phyloP scores from a whole-genome alignment of 2,329 filamentous ascomycete species.

The Fusarium secorum region DNA sequence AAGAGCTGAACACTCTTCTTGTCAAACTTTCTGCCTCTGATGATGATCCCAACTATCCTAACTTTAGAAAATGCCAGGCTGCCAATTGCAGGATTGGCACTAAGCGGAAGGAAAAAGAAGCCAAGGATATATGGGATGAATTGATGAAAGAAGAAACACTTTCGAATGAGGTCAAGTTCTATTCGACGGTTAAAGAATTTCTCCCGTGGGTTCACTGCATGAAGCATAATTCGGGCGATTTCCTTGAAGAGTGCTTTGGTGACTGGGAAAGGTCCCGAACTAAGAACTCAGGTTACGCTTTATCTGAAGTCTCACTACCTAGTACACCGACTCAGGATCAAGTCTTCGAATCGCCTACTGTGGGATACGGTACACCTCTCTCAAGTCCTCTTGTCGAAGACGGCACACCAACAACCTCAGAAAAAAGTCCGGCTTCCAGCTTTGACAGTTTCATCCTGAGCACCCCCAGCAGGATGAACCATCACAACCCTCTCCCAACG shows the following conservation, averaged over 20 bases:
- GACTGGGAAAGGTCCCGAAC: neutral
- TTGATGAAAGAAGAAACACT: neutral
- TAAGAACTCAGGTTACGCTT: neutral
- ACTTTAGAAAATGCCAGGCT: neutral
- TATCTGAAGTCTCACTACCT: neutral
- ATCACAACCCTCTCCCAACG: neutral
- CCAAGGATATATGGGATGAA: neutral
- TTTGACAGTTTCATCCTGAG: neutral
- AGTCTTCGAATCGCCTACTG: constrained; percentile 4
- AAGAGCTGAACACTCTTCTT: neutral
- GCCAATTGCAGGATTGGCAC: neutral
- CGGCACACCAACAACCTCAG: neutral
- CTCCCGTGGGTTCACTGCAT: neutral
- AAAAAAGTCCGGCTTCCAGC: neutral
- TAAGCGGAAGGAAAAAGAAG: neutral
- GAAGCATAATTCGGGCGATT: accelerated
- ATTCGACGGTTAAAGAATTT: neutral
- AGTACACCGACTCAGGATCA: constrained; percentile 3
- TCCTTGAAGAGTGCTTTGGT: neutral
- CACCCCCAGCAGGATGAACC: neutral
- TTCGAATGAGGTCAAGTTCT: neutral
- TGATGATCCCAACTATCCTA: neutral
- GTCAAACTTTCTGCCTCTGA: neutral
- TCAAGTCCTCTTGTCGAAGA: constrained; percentile 4
- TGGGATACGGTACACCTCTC: neutral